These are phyloP conservation scores for Emmonsiellopsis sp. DNA, from an alignment of 2,329 filamentous ascomycete species.

Conservation along the genomic window DNA sequence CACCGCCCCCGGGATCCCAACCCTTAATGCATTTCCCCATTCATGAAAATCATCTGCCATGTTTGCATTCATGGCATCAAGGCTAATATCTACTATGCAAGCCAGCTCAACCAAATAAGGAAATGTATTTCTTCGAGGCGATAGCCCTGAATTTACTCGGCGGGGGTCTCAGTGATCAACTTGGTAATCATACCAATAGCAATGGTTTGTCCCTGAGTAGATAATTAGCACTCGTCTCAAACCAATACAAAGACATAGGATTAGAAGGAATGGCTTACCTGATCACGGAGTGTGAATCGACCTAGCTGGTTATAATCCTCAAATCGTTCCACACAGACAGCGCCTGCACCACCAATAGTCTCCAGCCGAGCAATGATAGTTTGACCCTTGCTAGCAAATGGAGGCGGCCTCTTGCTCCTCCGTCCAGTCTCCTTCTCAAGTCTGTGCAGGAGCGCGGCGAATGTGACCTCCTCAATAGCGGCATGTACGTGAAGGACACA, in stretches of 20 bases:
- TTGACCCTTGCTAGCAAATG: conserved; percentile 71
- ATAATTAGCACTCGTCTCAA: conserved; percentile 10
- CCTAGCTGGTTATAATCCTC: conserved; percentile 94
- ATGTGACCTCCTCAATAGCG: conserved; percentile 95
- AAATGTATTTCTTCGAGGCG: neutral
- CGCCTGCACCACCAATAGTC: conserved; percentile 73
- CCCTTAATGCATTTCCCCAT: neutral
- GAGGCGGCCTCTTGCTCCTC: conserved; percentile 86
- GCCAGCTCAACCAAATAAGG: neutral
- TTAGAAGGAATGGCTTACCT: conserved; percentile 46
- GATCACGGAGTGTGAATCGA: conserved; percentile 80
- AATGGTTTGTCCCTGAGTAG: conserved; percentile 83
- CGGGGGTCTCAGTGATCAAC: conserved; percentile 49
- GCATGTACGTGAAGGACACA: conserved; percentile 96
- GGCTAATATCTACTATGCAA: neutral
- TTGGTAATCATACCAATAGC: conserved; percentile 99
- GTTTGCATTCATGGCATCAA: neutral
- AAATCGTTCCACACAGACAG: conserved; percentile 87
- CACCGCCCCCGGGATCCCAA: neutral
- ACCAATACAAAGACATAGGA: conserved; percentile 11
- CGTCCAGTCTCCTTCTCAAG: conserved; percentile 88
- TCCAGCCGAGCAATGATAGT: conserved; percentile 89
- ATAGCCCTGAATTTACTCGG: neutral
- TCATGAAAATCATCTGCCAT: neutral
- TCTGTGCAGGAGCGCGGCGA: conserved; percentile 79